Conservation (phyloP, 2,329 filamentous ascomycete genomes). For the Cladophialophora bantiana region DNA sequence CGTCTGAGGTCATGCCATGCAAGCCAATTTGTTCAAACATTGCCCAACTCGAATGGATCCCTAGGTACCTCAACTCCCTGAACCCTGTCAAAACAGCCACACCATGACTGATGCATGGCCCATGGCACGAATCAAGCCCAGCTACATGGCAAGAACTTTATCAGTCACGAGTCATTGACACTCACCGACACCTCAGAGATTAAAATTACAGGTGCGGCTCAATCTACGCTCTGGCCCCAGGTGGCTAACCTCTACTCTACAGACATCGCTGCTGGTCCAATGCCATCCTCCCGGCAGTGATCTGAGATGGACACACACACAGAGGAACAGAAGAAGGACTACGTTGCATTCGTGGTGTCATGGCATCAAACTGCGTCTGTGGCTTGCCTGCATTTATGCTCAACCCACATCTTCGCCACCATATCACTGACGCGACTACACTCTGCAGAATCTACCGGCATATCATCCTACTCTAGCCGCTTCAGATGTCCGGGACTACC, state of each 20-base stretch:
- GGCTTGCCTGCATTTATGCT: not conserved
- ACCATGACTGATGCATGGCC: not conserved
- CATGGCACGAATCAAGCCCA: constrained; percentile 1
- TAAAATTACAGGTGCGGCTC: not conserved
- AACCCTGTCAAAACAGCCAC: not conserved
- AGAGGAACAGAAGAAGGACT: not conserved
- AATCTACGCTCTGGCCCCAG: not conserved
- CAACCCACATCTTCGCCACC: not conserved
- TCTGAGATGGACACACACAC: not conserved
- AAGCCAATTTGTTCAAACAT: not conserved
- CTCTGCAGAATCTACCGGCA: not conserved
- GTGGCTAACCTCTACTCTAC: not conserved
- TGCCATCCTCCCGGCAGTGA: not conserved
- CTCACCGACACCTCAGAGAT: not conserved
- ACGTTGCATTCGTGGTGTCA: not conserved
- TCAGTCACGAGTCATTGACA: not conserved
- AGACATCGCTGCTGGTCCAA: not conserved
- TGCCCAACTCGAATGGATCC: not conserved
- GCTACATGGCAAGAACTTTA: not conserved
- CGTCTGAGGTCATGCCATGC: not conserved
- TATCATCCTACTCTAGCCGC: not conserved
- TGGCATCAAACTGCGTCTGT: not conserved
- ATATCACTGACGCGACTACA: not conserved
- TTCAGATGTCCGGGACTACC: not conserved
- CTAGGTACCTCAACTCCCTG: not conserved